Evolutionary conservation across 805 yeast genomes (phyloP).

Genomic region (Cyberlindnera nakhonratchasimensis): DNA sequence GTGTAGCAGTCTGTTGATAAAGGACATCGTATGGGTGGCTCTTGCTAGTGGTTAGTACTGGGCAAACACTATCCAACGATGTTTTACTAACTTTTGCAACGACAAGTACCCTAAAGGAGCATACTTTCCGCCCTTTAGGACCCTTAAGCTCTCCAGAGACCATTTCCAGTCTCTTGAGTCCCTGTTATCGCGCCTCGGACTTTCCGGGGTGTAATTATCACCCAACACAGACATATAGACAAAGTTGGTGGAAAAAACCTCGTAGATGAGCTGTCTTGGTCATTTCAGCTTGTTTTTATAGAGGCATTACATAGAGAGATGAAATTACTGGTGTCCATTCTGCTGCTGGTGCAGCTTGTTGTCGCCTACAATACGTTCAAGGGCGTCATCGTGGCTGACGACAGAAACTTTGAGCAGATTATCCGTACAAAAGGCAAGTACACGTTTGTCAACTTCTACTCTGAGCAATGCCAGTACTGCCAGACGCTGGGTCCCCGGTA

Average conservation of each 20-base stretch:
- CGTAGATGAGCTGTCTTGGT: no score
- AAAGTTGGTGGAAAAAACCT: no score
- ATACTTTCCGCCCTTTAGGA: background rate
- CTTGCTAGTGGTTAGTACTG: no score
- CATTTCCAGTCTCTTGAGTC: no score
- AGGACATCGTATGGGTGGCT: conserved; percentile 16
- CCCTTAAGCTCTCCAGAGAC: background rate
- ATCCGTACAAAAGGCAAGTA: conserved; percentile 20
- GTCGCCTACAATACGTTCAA: conserved; percentile 15
- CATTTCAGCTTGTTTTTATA: no score
- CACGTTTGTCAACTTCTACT: conserved; percentile 35
- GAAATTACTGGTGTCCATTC: conserved; percentile 1
- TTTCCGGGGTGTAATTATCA: conserved; percentile 5
- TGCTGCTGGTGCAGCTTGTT: conserved; percentile 6
- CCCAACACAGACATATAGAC: no score
- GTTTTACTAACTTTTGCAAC: no score
- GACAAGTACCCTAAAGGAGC: no score
- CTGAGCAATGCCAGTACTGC: conserved; percentile 46
- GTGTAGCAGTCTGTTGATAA: conserved; percentile 11
- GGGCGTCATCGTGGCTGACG: conserved; percentile 25
- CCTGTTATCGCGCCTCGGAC: conserved; percentile 6
- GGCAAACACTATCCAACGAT: no score
- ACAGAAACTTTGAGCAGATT: conserved; percentile 20
- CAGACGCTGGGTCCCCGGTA: conserved; percentile 42
- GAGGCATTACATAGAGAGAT: background rate